Conservation (phyloP, 305 asterid species). For the Rubia tinctorum region DNA sequence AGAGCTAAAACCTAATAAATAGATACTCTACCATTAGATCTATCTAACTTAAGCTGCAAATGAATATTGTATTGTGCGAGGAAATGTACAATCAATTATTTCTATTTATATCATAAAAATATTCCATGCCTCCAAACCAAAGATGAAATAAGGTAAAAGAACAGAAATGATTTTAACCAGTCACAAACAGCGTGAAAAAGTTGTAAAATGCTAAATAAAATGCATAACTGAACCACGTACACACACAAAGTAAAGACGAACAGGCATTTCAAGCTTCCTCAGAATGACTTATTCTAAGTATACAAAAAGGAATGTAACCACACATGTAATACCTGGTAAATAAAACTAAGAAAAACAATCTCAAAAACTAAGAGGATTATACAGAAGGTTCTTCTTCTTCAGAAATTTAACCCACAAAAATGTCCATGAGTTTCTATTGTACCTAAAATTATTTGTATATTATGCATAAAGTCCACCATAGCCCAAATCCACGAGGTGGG, state of each 20-base stretch:
- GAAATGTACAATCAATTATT: neutral
- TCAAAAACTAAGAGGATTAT: neutral
- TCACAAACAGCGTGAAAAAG: neutral
- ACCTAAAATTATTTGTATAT: neutral
- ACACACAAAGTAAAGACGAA: neutral
- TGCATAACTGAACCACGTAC: neutral
- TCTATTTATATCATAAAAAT: neutral
- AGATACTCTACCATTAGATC: slow-evolving; percentile 21
- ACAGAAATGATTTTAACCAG: neutral
- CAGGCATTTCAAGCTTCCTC: neutral
- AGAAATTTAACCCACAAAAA: neutral
- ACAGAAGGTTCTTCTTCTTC: neutral
- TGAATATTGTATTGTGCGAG: neutral
- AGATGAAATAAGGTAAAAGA: neutral
- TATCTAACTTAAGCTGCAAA: slow-evolving; percentile 1
- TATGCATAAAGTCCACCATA: too few species aligned
- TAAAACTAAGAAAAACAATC: neutral
- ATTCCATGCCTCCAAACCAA: neutral
- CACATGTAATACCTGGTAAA: neutral
- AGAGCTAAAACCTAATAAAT: slow-evolving; percentile 80
- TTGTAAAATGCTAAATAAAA: neutral
- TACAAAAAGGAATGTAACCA: neutral
- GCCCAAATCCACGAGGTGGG: neutral
- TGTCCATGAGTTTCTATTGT: neutral
- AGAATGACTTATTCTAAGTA: neutral